phyloP scores from a whole-genome alignment of 2,329 filamentous ascomycete genomes.

The Aspergillus quadricinctus region DNA sequence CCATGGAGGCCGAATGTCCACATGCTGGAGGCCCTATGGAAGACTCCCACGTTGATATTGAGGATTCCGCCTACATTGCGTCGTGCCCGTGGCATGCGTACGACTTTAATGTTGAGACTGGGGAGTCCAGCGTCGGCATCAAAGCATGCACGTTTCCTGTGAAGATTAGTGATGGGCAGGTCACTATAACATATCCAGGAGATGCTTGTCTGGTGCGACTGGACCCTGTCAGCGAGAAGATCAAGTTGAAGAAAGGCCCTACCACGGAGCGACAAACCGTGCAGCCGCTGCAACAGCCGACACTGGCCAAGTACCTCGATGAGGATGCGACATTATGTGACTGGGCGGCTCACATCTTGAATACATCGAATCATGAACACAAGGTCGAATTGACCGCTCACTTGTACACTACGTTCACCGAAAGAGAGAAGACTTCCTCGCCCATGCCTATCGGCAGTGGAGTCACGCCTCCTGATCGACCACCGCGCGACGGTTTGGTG shows the following conservation, averaged over 20 bases:
- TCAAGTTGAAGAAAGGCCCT: slow-evolving; percentile 37
- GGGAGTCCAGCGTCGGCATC: slow-evolving; percentile 46
- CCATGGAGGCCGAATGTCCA: slow-evolving; percentile 48
- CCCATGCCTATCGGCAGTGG: slow-evolving; percentile 43
- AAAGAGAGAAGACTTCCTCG: slow-evolving; percentile 33
- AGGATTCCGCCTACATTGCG: slow-evolving; percentile 45
- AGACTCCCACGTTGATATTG: slow-evolving; percentile 45
- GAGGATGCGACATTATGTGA: slow-evolving; percentile 44
- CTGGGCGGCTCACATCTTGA: slow-evolving; percentile 46
- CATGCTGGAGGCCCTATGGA: slow-evolving; percentile 46
- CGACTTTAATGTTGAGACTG: slow-evolving; percentile 48
- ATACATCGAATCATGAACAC: slow-evolving; percentile 43
- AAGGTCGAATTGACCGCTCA: slow-evolving; percentile 46
- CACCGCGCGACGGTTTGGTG: slow-evolving; percentile 39
- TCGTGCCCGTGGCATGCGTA: slow-evolving; percentile 49
- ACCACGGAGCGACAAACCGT: not conserved
- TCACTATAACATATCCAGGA: slow-evolving; percentile 31
- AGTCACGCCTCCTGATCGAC: slow-evolving; percentile 35
- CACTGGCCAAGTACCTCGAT: slow-evolving; percentile 30
- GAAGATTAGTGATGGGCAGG: slow-evolving; percentile 30
- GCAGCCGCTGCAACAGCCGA: slow-evolving; percentile 7
- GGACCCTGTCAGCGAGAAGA: slow-evolving; percentile 45
- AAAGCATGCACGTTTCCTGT: slow-evolving; percentile 47
- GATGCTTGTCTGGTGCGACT: slow-evolving; percentile 27
- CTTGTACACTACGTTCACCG: slow-evolving; percentile 40